Evolutionary conservation across 495 filamentous ascomycete species (phyloP).

Genomic region (Viridothelium virens): DNA sequence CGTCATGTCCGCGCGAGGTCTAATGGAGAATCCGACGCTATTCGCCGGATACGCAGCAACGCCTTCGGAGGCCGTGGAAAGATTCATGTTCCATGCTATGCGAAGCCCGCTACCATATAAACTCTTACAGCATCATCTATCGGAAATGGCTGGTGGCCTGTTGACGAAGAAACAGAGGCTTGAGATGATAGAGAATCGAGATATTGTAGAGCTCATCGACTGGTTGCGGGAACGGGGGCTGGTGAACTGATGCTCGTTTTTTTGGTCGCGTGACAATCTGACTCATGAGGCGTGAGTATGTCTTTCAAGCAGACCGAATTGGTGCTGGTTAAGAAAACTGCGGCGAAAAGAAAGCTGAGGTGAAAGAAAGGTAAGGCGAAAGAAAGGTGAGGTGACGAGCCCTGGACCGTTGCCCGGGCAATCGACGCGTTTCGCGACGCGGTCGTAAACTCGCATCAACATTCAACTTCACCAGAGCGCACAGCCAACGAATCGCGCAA

Average conservation of each 20-base stretch:
- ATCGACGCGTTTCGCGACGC: constrained; percentile 5
- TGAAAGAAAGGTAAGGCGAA: neutral
- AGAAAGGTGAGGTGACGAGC: no score
- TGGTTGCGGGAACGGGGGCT: constrained; percentile 21
- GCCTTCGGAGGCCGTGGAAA: constrained; percentile 53
- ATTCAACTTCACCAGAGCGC: neutral
- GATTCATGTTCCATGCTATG: constrained; percentile 46
- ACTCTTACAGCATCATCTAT: constrained; percentile 54
- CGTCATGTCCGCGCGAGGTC: constrained; percentile 58
- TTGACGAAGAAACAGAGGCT: constrained; percentile 46
- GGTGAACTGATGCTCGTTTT: neutral
- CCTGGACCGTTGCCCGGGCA: neutral
- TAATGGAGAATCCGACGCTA: constrained; percentile 55
- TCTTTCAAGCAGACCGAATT: no score
- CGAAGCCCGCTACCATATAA: constrained; percentile 50
- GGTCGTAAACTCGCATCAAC: constrained; percentile 3
- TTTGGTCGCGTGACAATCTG: no score
- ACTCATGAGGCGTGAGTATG: no score
- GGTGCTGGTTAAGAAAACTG: no score
- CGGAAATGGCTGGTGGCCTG: constrained; percentile 51
- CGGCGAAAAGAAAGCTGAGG: neutral
- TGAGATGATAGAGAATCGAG: constrained; percentile 43
- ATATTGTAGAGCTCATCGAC: constrained; percentile 53
- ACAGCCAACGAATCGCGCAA: neutral
- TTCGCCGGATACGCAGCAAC: constrained; percentile 49